Conservation (phyloP, 805 yeast species). For the Candida ortonii region DNA sequence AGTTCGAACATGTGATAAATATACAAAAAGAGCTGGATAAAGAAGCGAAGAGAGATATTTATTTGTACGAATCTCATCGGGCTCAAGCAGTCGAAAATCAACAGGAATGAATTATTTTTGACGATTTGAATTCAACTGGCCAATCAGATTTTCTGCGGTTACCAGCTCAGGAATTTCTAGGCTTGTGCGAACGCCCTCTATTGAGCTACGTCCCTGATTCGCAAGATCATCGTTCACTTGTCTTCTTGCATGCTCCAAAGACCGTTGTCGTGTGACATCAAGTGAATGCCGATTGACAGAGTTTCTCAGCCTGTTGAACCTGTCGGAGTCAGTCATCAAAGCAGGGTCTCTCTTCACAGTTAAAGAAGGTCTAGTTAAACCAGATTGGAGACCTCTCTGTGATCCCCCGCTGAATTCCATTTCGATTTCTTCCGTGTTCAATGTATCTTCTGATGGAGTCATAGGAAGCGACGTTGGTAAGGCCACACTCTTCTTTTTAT, state of each 20-base stretch:
- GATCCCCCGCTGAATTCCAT: constrained; percentile 37
- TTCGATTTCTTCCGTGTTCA: constrained; percentile 51
- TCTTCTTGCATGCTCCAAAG: constrained; percentile 27
- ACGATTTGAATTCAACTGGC: no score
- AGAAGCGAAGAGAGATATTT: no score
- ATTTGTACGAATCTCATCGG: neutral
- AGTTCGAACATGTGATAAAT: no score
- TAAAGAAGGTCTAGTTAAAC: constrained; percentile 33
- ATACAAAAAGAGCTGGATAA: constrained; percentile 9
- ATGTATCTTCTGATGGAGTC: constrained; percentile 34
- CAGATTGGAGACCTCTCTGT: constrained; percentile 23
- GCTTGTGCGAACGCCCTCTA: constrained; percentile 35
- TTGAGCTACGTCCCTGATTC: constrained; percentile 20
- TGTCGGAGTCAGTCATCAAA: constrained; percentile 22
- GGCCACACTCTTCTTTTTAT: constrained; percentile 22
- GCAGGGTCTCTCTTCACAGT: constrained; percentile 25
- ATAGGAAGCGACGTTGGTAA: constrained; percentile 34
- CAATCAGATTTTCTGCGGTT: constrained; percentile 34
- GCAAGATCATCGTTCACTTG: constrained; percentile 17
- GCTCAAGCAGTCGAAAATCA: no score
- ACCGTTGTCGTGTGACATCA: constrained; percentile 20
- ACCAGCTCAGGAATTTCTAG: constrained; percentile 38
- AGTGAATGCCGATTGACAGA: constrained; percentile 19
- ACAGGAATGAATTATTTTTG: no score
- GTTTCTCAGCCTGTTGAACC: constrained; percentile 18